Percentiles rank a stretch among this genome's conserved stretches.
phyloP scores from a whole-genome alignment of 345 rosid genomes.

The Camelina hispida region DNA sequence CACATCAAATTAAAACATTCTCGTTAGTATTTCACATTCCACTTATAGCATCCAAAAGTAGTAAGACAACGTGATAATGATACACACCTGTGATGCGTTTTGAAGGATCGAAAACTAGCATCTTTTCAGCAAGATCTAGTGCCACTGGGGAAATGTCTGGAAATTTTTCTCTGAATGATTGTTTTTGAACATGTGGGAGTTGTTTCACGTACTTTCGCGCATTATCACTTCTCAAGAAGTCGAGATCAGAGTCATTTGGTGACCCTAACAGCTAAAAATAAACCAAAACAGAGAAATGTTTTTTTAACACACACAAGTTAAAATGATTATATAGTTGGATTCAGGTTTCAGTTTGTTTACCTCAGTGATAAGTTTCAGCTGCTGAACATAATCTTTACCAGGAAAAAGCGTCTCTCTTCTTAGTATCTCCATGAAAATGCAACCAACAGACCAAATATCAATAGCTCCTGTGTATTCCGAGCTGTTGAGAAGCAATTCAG shows the following conservation, averaged over 20 bases:
- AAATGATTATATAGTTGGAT: background rate
- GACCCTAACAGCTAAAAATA: constrained; percentile 68
- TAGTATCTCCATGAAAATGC: constrained; percentile 83
- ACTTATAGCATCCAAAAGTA: background rate
- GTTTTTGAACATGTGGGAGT: constrained; percentile 73
- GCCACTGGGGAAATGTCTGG: constrained; percentile 68
- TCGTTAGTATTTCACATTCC: constrained; percentile 10
- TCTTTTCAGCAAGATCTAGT: constrained; percentile 81
- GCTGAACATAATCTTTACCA: constrained; percentile 92
- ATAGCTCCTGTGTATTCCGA: constrained; percentile 81
- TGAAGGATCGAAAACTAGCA: constrained; percentile 84
- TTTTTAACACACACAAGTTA: background rate
- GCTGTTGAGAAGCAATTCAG: constrained; percentile 76
- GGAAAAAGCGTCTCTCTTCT: constrained; percentile 80
- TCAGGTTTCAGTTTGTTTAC: constrained; percentile 44
- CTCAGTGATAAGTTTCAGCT: constrained; percentile 78
- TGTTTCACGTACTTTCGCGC: constrained; percentile 80
- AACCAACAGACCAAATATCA: constrained; percentile 96
- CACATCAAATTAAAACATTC: background rate
- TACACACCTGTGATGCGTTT: constrained; percentile 78
- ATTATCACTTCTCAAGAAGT: constrained; percentile 83
- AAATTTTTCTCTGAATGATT: constrained; percentile 65
- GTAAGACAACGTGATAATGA: background rate
- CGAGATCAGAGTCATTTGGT: constrained; percentile 85
- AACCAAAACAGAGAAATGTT: constrained; percentile 23